Evolutionary conservation across 1,284 basidiomycete genomes (phyloP), one percentile per base, ranked within the genome.

Genomic region (Retiboletus flavoniger): DNA sequence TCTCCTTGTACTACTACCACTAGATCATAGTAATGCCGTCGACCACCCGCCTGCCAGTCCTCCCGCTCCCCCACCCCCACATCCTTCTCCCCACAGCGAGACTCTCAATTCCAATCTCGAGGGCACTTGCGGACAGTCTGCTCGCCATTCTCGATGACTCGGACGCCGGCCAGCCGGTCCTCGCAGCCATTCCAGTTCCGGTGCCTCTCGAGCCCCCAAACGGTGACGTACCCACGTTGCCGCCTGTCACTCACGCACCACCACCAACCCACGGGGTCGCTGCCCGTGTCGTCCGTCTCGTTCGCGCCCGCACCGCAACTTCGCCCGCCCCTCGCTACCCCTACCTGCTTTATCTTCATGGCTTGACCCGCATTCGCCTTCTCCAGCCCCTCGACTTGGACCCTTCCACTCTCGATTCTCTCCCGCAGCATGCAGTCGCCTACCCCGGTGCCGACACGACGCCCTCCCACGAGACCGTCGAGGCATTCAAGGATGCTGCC

Each of bases 81-180:
- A 70, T 91, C 53, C 79, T 91, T 21, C 77, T 91, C 11, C 89
- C 88, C 0, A 81, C 81, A 3, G 81, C 84, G 1, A 73, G 85
- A 7, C 71, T 87, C 47, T 83, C 86, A 0, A 67, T 89, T 51
- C 82, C 84, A 3, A 75, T 91, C 19, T 74, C 79, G 28, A 76
- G 73, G 21, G 60, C 74, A 10, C 75, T 82, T 41, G 88, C 84
- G 28, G 82, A 86, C 59, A 79, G 75, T 14, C 68, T 90, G 3
- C 72, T 87, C 31, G 67, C 78, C 0, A 76, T 87, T 57, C 78
- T 87, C 49, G 82, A 86, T 46, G 77, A 82, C 41, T 79, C 83
- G 4, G 84, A 86, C 40, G 68, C 77, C 29, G 68, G 77, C 7
- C 78, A 85, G 24, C 82, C 84, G 1, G 72, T 87, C 52, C 73